Evolutionary conservation across 805 yeast species (phyloP), one percentile per base, ranked within the genome.

Genomic region (Zygoascus ofunaensis): DNA sequence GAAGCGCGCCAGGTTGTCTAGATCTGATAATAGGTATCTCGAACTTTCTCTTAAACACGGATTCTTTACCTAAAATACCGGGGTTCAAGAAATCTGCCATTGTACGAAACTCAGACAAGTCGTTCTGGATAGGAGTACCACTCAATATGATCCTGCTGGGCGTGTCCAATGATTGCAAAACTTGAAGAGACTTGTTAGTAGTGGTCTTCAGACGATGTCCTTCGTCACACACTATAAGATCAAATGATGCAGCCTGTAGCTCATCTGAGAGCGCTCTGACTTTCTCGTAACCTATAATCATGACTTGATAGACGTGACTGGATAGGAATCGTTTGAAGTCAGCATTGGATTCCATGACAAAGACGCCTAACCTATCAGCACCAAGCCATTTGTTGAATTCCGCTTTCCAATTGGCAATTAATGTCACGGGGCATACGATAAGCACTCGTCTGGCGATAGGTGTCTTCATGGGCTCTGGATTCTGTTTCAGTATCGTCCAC

Each of bases 51-150:
- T 52, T 56, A 45, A 69, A 79, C 15, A 65, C 61, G 20, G 73
- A 67, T 45, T 74, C 72, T 1, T 69, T 65, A 0, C 95, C 95
- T 21, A 92, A 65, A 1, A 83, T 65, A 0, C 89, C 90, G 0
- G 96, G 96, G 55, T 87, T 87, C 10, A 87, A 67, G 58, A 90
- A 90, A 56, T 87, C 82, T 4, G 82, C 75, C 54, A 92, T 77
- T 7, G 82, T 80, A 62, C 69, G 86, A 59, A 85, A 90, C 58
- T 92, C 98, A 2, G 65, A 66, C 39, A 92, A 71, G 60, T 92
- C 95, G 62, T 92, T 92, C 58, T 92, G 98, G 30, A 92, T 86
- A 0, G 95, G 96, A 0, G 96, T 87, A 0, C 96, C 98, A 0
- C 95, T 77, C 4, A 92, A 65, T 4, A 90, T 56, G 2, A 90